Conservation (phyloP, 2,329 filamentous ascomycete species). For the Colletotrichum sp. region DNA sequence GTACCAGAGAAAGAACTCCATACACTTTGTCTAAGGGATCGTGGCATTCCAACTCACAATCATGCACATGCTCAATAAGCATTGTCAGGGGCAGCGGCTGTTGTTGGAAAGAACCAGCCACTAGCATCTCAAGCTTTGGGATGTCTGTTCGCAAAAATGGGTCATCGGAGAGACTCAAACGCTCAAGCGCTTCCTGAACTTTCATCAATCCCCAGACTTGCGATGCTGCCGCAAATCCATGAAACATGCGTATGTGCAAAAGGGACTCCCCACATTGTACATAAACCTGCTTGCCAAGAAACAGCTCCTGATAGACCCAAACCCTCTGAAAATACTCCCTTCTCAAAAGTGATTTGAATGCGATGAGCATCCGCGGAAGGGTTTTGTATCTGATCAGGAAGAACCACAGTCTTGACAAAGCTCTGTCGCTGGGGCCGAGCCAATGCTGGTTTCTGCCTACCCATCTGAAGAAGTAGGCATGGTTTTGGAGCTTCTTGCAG, state of each 20-base stretch:
- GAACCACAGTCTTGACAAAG: not conserved
- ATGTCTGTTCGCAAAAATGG: not conserved
- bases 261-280: not conserved
- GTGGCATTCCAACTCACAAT: not conserved
- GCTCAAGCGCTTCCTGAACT: not conserved
- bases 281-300: not conserved
- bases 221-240: not conserved
- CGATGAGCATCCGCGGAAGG: not conserved
- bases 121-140: not conserved
- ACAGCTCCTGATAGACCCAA: not conserved
- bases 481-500: not conserved
- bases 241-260: not conserved
- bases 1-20: not conserved
- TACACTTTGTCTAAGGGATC: not conserved
- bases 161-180: not conserved
- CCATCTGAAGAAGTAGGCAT: not conserved
- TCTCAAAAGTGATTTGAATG: not conserved
- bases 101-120: not conserved
- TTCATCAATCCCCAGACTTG: not conserved
- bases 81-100: fast-evolving
- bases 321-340: not conserved
- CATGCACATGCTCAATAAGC: not conserved
- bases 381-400: not conserved
- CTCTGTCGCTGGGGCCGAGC: not conserved
- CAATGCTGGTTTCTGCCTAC: not conserved